Evolutionary conservation across 169 alveolate species (phyloP), one percentile per base, ranked within the genome.

Genomic region (Babesia divergens): DNA sequence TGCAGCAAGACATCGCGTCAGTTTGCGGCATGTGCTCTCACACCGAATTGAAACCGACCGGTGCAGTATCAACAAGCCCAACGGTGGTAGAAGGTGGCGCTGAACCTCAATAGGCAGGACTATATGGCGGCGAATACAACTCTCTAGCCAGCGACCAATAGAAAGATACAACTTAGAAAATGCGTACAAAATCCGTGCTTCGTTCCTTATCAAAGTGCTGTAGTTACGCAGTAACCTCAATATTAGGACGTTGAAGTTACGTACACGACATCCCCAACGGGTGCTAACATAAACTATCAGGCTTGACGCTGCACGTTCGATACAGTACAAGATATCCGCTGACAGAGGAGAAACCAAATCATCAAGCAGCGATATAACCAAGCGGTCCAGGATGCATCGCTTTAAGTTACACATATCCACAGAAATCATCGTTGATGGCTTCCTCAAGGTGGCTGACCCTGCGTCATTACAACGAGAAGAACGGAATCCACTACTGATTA

Each of bases 91-190:
- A 1, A 70, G 35, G 24, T 70, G 64, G 32, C 72, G 24, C 22
- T 70, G 70, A 2, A 70, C 55, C 29, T 70, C 65, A 3, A 56
- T 52, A 0, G 82, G 82, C 14, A 70, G 1, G n/a, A 35, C 6
- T 11, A 9, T 3, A 0, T 59, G 52, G 14, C 32, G 34, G 5
- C n/a, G 13, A 13, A 18, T 5, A 11, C 49, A 32, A 8, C 14
- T 1, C 44, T 44, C 40, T 24, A 66, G n/a, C 82, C 82, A 70
- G 1, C 22, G 11, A 3, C 46, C 40, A 6, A 70, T 62, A 0
- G 60, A 44, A 29, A 54, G 35, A 16, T 70, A 59, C 53, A 70
- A n/a, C 28, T 54, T 18, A 9, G 47, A 8, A 44, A 32, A 70
- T 7, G 82, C 82, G 32, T 16, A 29, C 7, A 47, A 51, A 1